A percentile compares a stretch with the other conserved stretches of the same genome.
Conservation (phyloP, 2,329 filamentous ascomycete genomes). For the Diaporthe sp. region DNA sequence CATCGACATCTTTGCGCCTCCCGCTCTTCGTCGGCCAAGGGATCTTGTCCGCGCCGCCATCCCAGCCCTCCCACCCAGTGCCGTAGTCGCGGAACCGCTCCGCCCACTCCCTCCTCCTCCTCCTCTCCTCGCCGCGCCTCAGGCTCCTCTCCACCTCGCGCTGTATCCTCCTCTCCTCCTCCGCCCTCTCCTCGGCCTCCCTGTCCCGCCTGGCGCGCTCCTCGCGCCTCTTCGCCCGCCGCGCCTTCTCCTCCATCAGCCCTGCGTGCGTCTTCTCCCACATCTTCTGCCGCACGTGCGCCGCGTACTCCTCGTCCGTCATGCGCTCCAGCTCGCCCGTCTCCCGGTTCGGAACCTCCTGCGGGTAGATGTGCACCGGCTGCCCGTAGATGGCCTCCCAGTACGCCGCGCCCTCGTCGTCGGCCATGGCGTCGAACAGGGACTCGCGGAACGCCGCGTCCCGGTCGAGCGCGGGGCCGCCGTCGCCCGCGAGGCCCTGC, state of each 20-base stretch:
- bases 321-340: constrained; percentile 81
- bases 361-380: constrained; percentile 85
- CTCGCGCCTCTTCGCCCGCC: constrained; percentile 62
- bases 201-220: constrained; percentile 73
- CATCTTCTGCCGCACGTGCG: constrained; percentile 89
- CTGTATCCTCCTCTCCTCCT: constrained; percentile 63
- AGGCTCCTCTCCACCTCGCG: constrained; percentile 79
- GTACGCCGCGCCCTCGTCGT: constrained; percentile 95
- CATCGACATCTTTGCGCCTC: constrained; percentile 67
- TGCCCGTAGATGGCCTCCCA: constrained; percentile 98
- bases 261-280: constrained; percentile 95
- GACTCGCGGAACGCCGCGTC: constrained; percentile 90
- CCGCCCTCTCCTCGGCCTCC: constrained; percentile 54
- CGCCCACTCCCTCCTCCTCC: constrained; percentile 66
- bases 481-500: neutral
- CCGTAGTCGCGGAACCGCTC: constrained; percentile 77
- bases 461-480: constrained; percentile 64
- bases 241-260: constrained; percentile 80
- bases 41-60: constrained; percentile 57
- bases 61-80: constrained; percentile 72
- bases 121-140: constrained; percentile 75
- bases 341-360: constrained; percentile 56
- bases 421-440: constrained; percentile 95
- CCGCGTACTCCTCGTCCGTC: constrained; percentile 92
- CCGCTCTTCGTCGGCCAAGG: constrained; percentile 83